phyloP scores from a whole-genome alignment of 768 basidiomycete species.

The Fomitopsis serialis region DNA sequence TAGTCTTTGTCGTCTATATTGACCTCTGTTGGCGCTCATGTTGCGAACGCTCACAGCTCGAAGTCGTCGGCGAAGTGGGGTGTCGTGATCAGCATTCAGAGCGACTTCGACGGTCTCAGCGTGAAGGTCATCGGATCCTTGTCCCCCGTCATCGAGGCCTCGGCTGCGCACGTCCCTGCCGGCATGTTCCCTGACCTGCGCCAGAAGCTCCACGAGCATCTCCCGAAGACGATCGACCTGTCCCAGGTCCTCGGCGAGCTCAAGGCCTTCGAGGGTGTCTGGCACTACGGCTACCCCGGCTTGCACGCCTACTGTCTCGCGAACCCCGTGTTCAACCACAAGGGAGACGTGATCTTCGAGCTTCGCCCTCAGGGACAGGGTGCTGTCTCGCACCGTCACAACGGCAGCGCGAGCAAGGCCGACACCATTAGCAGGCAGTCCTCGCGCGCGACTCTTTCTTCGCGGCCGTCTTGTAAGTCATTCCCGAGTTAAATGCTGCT shows the following conservation, averaged over 20 bases:
- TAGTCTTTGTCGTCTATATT: neutral
- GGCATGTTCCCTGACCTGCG: slow-evolving; percentile 13
- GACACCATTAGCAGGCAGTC: neutral
- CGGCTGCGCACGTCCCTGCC: slow-evolving; percentile 5
- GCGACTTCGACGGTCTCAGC: slow-evolving; percentile 17
- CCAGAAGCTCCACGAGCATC: slow-evolving; percentile 15
- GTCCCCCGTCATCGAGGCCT: slow-evolving; percentile 11
- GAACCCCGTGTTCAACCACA: slow-evolving; percentile 25
- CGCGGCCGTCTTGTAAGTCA: neutral
- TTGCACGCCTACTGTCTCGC: slow-evolving; percentile 21
- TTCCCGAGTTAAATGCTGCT: neutral
- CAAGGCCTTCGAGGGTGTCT: slow-evolving; percentile 22
- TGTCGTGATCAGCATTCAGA: slow-evolving; percentile 14
- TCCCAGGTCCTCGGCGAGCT: slow-evolving; percentile 18
- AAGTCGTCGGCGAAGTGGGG: slow-evolving; percentile 19
- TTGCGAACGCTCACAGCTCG: slow-evolving; percentile 11
- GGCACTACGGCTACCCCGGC: slow-evolving; percentile 21
- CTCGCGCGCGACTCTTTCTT: neutral
- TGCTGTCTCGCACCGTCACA: neutral
- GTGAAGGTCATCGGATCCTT: slow-evolving; percentile 13
- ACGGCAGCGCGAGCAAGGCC: neutral
- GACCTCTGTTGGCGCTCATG: neutral
- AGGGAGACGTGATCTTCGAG: slow-evolving; percentile 27
- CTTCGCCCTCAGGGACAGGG: slow-evolving; percentile 13
- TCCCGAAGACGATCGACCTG: slow-evolving; percentile 19